Base-by-base conservation (phyloP, 306 rosid genomes). In the Cyamopsis tetragonoloba region DNA sequence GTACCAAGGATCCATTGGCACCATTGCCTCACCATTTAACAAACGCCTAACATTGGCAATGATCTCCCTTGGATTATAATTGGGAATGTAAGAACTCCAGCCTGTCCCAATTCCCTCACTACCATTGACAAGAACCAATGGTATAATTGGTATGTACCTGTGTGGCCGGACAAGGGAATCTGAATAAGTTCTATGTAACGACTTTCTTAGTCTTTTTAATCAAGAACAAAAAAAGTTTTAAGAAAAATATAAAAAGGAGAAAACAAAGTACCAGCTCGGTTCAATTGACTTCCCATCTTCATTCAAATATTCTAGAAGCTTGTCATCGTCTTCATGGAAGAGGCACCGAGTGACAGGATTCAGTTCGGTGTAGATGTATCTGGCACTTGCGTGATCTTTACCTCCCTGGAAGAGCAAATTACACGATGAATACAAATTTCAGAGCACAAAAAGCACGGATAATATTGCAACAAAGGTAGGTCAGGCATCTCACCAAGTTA, bases 1-100 rank as follows among this genome's bases (percentile, higher is more conserved):
- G 66, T 89, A 93, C 98, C 98, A 93, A n/a, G 97, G 98, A 88
- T 86, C 88, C 98, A 93, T 93, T 42, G 98, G 96, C 44, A 75
- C 47, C 87, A 84, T 57, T 19, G 56, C 22, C 18, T 84, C 87
- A 31, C 79, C 89, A 38, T 68, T 72, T 61, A 93, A 82, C 87
- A 88, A 63, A 39, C 83, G 85, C 84, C 87, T 88, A 5, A 88
- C 77, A 44, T 93, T 93, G 47, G 81, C 89, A 70, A 86, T 78
- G n/a, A 93, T 83, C 3, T 93, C 98, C 79, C 93, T 82, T 18
- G 98, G 97, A 68, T 88, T 93, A 63, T 93, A 93, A 55, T 93
- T 93, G 6, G 98, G 98, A 71, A 93, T 68, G 80, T 80, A 88
- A 7, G 97, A 88, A 76, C 96, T 89, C 98, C 96, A 93, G 5